These are phyloP conservation scores for Aspergillus phoenicis DNA, from an alignment of 2,329 filamentous ascomycete genomes.

Conservation along the genomic window DNA sequence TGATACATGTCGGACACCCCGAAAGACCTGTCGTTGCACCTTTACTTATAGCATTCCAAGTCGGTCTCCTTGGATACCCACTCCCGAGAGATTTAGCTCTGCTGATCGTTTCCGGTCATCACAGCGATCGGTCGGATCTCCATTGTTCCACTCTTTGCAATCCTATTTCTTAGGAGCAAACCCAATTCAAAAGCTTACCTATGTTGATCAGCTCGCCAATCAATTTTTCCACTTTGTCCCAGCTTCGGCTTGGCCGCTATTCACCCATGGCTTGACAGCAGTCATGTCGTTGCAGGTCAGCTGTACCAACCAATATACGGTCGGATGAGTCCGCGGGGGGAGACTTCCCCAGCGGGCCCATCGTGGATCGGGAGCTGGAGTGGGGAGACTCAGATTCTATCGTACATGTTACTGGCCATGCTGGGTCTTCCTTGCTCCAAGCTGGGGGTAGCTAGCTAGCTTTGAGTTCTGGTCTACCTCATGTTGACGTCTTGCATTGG, in stretches of 20 bases:
- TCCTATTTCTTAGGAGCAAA: not conserved
- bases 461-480: not conserved
- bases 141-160: not conserved
- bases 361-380: not conserved
- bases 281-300: not conserved
- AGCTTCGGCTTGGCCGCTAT: not conserved
- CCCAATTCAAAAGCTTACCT: not conserved
- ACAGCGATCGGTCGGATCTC: not conserved
- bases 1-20: no score
- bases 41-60: no score
- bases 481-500: slow-evolving; percentile 1
- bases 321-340: not conserved
- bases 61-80: not conserved
- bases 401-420: no score
- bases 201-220: not conserved
- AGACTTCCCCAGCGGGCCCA: no score
- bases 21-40: no score
- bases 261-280: not conserved
- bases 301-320: not conserved
- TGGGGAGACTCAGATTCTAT: not conserved
- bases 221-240: not conserved
- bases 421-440: not conserved
- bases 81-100: not conserved
- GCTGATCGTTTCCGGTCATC: not conserved
- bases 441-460: no score